These are phyloP conservation scores for Canavalia gladiata DNA, from an alignment of 306 rosid genomes.

Conservation along the genomic window DNA sequence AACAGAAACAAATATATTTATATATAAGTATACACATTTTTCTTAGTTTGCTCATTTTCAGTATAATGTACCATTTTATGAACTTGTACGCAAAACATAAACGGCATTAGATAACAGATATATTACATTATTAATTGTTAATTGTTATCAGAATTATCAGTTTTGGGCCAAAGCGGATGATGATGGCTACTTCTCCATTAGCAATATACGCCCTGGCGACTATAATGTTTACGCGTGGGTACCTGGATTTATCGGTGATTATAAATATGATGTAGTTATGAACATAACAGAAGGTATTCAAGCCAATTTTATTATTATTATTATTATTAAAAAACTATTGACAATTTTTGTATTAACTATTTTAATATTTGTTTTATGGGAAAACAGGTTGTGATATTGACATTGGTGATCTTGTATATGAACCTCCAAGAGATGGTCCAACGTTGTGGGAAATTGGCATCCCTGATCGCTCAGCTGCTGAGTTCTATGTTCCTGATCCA, in stretches of 20 bases:
- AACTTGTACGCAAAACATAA: background rate
- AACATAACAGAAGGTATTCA: constrained; percentile 69
- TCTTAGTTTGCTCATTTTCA: constrained; percentile 33
- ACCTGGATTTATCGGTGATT: constrained; percentile 84
- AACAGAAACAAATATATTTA: background rate
- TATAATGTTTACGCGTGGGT: constrained; percentile 82
- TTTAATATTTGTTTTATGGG: constrained; percentile 14
- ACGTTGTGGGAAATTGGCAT: constrained; percentile 95
- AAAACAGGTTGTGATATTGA: constrained; percentile 64
- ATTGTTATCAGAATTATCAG: constrained; percentile 74
- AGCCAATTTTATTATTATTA: background rate
- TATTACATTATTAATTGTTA: constrained; percentile 30
- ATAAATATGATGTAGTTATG: constrained; percentile 57
- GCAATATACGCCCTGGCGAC: constrained; percentile 60
- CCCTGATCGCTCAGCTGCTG: constrained; percentile 89
- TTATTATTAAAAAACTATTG: background rate
- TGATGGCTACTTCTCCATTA: constrained; percentile 70
- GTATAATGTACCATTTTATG: constrained; percentile 3
- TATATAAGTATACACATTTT: background rate
- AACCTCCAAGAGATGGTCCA: constrained; percentile 87
- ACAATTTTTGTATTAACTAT: background rate
- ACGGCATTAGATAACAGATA: background rate
- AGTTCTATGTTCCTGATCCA: constrained; percentile 86
- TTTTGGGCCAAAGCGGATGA: constrained; percentile 82
- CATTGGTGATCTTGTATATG: constrained; percentile 69